Evolutionary conservation across 1,139 yeast genomes (phyloP), one percentile per base, ranked within the genome.

Genomic region (Protomyces lactucae-debilis): DNA sequence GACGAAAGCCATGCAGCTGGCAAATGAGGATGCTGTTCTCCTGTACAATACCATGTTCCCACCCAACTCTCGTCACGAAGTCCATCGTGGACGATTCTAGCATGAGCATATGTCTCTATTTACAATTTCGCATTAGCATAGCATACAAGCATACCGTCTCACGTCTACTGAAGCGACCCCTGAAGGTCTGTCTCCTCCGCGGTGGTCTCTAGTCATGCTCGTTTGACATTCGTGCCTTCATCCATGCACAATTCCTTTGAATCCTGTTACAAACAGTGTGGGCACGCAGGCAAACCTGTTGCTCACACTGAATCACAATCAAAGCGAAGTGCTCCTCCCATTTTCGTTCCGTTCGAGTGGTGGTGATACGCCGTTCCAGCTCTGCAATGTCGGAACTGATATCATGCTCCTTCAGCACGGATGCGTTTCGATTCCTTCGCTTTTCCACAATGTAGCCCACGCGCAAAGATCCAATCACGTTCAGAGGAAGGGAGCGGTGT

Each of bases 11-110:
- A 32, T 59, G 10, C 57, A 59, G 36, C 57, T 59, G 18, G 63
- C 51, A 10, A 51, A 59, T 32, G 63, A 59, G 23, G 63, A 59
- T 3, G 63, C 63, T 39, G 63, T 59, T 43, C 21, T 52, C 45
- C 25, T 59, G 45, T 59, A 52, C 25, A 46, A 55, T 10, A 55
- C 43, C 16, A 52, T 59, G 63, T 59, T 59, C 40, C 63, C 63
- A 8, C 57, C 48, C 6, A 16, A 6, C 9, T n/a, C 23, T n/a
- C 48, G 48, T 5, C 8, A 18, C 2, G 21, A 43, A 1, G 23
- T 0, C 23, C 10, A 21, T 10, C 23, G 5, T 43, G 43, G 16
- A 9, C 18, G 43, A 12, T 1, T 37, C 43, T 37, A n/a, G 43
- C 16, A n/a, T n/a, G 9, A 37, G 43, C 43, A 37, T 37, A 6